Evolutionary conservation across 2,329 filamentous ascomycete genomes (phyloP).

Genomic region (Didymellaceae sp.): DNA sequence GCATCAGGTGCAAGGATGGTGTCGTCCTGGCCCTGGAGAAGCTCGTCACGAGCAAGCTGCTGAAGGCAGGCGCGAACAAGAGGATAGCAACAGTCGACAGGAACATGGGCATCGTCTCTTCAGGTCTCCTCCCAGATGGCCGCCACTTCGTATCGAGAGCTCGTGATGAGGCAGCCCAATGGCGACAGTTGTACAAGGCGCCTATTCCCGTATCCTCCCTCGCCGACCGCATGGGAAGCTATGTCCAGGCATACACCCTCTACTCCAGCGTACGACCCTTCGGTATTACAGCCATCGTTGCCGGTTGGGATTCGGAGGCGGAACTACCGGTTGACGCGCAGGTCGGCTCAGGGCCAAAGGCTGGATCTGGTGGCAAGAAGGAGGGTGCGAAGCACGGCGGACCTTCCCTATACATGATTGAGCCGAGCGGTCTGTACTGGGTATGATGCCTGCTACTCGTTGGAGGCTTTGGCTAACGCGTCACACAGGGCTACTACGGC

Average conservation of each 20-base stretch:
- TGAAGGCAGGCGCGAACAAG: slow-evolving; percentile 96
- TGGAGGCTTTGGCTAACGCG: slow-evolving; percentile 4
- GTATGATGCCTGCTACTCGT: slow-evolving; percentile 48
- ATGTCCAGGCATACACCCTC: slow-evolving; percentile 96
- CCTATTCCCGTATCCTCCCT: slow-evolving; percentile 89
- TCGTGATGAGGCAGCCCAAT: slow-evolving; percentile 88
- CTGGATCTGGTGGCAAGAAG: slow-evolving; percentile 84
- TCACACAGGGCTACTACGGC: slow-evolving; percentile 84
- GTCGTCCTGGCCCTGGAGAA: slow-evolving; percentile 97
- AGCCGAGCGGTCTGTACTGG: slow-evolving; percentile 97
- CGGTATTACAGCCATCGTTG: slow-evolving; percentile 92
- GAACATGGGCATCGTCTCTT: slow-evolving; percentile 91
- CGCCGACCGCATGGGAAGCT: slow-evolving; percentile 90
- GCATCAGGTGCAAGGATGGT: slow-evolving; percentile 96
- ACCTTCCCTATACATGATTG: slow-evolving; percentile 97
- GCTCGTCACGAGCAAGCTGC: slow-evolving; percentile 90
- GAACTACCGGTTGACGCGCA: slow-evolving; percentile 88
- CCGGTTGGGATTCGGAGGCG: slow-evolving; percentile 88
- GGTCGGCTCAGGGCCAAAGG: slow-evolving; percentile 79
- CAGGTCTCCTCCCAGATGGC: slow-evolving; percentile 92
- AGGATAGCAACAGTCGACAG: slow-evolving; percentile 93
- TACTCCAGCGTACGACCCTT: slow-evolving; percentile 97
- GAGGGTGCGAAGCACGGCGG: slow-evolving; percentile 79
- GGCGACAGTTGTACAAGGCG: slow-evolving; percentile 92
- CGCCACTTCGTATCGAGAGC: slow-evolving; percentile 94